Evolutionary conservation across 1,139 yeast species (phyloP).

Genomic region (Magnusiomyces clavatus): DNA sequence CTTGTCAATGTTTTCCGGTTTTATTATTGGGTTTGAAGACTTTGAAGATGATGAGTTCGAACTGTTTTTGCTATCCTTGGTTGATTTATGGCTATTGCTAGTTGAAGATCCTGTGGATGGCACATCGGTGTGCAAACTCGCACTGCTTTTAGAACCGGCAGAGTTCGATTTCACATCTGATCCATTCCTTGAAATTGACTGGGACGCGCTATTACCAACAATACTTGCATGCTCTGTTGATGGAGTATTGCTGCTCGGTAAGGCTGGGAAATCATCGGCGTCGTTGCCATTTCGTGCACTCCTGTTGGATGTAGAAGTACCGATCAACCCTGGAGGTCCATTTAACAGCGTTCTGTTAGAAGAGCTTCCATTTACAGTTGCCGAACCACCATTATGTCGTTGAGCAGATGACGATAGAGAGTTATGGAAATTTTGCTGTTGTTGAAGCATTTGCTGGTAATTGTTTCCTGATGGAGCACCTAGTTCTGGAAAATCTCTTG

Average conservation of each 20-base stretch:
- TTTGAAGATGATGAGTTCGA: too few relatives aligned
- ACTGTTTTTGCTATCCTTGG: neutral
- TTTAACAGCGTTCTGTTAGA: neutral
- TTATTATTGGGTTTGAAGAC: slow-evolving; percentile 18
- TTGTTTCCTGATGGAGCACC: slow-evolving; percentile 11
- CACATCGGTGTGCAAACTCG: neutral
- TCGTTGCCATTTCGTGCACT: neutral
- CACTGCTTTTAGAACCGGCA: neutral
- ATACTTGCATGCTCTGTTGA: neutral
- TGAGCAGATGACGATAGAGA: slow-evolving; percentile 16
- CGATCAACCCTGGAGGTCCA: slow-evolving; percentile 9
- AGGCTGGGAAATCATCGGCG: slow-evolving; percentile 22
- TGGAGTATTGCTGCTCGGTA: slow-evolving; percentile 14
- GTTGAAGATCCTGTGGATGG: slow-evolving; percentile 6
- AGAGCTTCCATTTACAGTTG: neutral
- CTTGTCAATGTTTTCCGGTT: slow-evolving; percentile 25
- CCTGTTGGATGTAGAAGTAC: neutral
- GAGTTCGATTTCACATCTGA: neutral
- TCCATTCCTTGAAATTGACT: too few relatives aligned
- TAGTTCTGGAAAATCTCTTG: slow-evolving; percentile 28
- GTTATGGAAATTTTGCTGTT: slow-evolving; percentile 3
- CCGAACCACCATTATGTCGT: slow-evolving; percentile 5
- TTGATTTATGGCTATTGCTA: neutral
- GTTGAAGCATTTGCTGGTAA: slow-evolving; percentile 4
- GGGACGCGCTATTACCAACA: too few relatives aligned